Evolutionary conservation across 257 asterid genomes (phyloP), one percentile per base, ranked within the genome.

Genomic region (Catharanthus roseus): DNA sequence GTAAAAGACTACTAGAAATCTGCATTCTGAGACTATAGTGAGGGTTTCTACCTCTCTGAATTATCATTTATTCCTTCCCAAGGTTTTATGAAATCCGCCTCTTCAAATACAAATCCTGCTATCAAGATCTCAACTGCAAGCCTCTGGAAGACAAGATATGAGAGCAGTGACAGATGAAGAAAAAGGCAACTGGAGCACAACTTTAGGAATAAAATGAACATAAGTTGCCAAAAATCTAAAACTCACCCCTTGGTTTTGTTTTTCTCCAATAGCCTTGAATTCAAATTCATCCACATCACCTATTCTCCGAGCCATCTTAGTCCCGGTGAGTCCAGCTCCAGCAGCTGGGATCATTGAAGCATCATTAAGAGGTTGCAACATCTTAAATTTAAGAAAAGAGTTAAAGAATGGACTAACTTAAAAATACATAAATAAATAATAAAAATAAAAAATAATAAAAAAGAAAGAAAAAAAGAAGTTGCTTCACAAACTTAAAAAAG

Each of bases 301-400:
- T 16, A 84, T 91, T 80, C 97, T 95, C 84, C 88, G 84, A 13
- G 97, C 97, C 90, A 91, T 87, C 85, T 95, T 95, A 76, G 63
- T 82, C 74, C 99, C 97, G 9, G 96, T 86, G 78, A 95, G 97
- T 74, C 99, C 97, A 80, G 97, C 99, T 82, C 97, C 99, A 82
- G 99, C 99, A 80, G 96, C 97, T 95, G 83, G 44, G 65, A 42
- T 64, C 72, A 36, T 31, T 47, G 74, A 72, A 70, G 57, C 69
- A 67, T 75, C 66, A 41, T 58, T 44, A 45, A 54, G 63, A 54
- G 47, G 24, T 62, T 45, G 33, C 47, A 64, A 60, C 11, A 41
- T 44, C 57, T 39, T 36, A 7, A 51, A 64, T 24, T 44, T 29
- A 36, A 19, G 21, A 38, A 71, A 67, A 70, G 67, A 34, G 23